These are phyloP conservation scores for Neurospora discreta DNA, from an alignment of 495 filamentous ascomycete species.

Conservation along the genomic window DNA sequence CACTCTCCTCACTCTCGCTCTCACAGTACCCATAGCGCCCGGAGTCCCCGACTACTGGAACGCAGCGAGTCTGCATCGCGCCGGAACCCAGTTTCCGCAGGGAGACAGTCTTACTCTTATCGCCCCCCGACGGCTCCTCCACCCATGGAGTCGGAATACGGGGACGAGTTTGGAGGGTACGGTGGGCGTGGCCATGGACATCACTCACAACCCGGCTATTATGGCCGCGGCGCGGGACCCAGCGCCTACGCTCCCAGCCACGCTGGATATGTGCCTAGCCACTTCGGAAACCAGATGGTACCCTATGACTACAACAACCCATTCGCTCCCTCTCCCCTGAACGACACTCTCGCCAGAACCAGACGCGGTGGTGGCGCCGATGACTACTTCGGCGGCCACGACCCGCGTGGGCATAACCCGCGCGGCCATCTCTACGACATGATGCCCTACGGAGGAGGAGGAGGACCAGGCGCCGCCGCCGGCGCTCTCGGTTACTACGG, in stretches of 20 bases:
- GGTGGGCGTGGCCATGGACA: slow-evolving; percentile 23
- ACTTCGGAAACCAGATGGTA: slow-evolving; percentile 27
- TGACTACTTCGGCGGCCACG: slow-evolving; percentile 26
- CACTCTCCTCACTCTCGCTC: background rate
- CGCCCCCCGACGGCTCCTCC: slow-evolving; percentile 24
- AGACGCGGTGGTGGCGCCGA: slow-evolving; percentile 11
- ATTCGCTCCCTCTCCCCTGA: slow-evolving; percentile 23
- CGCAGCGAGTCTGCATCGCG: slow-evolving; percentile 25
- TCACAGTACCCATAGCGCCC: slow-evolving; percentile 17
- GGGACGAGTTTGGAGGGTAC: slow-evolving; percentile 26
- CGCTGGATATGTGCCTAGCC: slow-evolving; percentile 23
- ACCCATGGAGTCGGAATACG: slow-evolving; percentile 38
- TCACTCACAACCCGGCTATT: slow-evolving; percentile 24
- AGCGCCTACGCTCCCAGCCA: slow-evolving; percentile 31
- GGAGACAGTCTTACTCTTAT: slow-evolving; percentile 25
- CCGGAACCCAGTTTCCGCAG: slow-evolving; percentile 25
- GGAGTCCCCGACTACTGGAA: background rate
- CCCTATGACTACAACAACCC: slow-evolving; percentile 35
- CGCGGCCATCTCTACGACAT: slow-evolving; percentile 28
- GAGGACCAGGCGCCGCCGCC: slow-evolving; percentile 7
- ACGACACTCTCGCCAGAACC: background rate
- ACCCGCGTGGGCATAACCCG: slow-evolving; percentile 24
- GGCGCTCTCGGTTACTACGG: slow-evolving; percentile 20
- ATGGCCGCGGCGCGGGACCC: slow-evolving; percentile 21
- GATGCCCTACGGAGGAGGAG: slow-evolving; percentile 30